A percentile compares a stretch with the other conserved stretches of the same genome.
These are phyloP conservation scores for Eleusine indica DNA, from an alignment of 176 grass and related monocot species.

Conservation along the genomic window DNA sequence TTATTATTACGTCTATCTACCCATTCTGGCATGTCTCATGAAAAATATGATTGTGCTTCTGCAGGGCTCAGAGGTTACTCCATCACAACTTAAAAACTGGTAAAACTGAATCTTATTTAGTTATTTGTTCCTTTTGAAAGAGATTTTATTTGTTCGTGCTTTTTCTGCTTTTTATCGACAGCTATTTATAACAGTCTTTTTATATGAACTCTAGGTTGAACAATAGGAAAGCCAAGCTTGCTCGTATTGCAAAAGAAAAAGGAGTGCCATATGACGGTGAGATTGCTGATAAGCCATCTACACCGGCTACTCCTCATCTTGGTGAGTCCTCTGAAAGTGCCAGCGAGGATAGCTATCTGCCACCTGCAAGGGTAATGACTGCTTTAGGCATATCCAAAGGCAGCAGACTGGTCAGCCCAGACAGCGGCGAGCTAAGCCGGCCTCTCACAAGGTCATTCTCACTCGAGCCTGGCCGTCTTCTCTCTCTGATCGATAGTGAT, in stretches of 20 bases:
- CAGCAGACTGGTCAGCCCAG: slow-evolving; percentile 41
- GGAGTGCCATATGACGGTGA: slow-evolving; percentile 67
- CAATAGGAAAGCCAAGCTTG: slow-evolving; percentile 92
- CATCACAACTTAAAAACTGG: slow-evolving; percentile 98
- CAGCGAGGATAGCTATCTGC: slow-evolving; percentile 62
- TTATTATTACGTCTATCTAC: too few species aligned
- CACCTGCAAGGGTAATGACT: slow-evolving; percentile 51
- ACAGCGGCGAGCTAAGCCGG: slow-evolving; percentile 45
- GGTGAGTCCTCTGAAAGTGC: slow-evolving; percentile 66
- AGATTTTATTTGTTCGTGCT: background rate
- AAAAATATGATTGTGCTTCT: slow-evolving; percentile 42
- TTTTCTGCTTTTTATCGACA: too few species aligned
- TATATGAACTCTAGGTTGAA: slow-evolving; percentile 69
- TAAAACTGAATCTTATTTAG: slow-evolving; percentile 44
- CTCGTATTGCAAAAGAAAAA: slow-evolving; percentile 76
- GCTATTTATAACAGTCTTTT: slow-evolving; percentile 23
- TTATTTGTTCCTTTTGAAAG: slow-evolving; percentile 12
- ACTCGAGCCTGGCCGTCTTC: slow-evolving; percentile 49
- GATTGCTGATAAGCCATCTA: slow-evolving; percentile 66
- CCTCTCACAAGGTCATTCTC: slow-evolving; percentile 47
- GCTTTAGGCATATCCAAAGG: slow-evolving; percentile 51
- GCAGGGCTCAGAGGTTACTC: slow-evolving; percentile 90
- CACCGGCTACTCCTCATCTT: slow-evolving; percentile 39
- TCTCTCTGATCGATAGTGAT: slow-evolving; percentile 51
- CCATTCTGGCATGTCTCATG: slow-evolving; percentile 18